Conservation (phyloP, 78 protist species). For the Corallochytrium limacisporum region DNA sequence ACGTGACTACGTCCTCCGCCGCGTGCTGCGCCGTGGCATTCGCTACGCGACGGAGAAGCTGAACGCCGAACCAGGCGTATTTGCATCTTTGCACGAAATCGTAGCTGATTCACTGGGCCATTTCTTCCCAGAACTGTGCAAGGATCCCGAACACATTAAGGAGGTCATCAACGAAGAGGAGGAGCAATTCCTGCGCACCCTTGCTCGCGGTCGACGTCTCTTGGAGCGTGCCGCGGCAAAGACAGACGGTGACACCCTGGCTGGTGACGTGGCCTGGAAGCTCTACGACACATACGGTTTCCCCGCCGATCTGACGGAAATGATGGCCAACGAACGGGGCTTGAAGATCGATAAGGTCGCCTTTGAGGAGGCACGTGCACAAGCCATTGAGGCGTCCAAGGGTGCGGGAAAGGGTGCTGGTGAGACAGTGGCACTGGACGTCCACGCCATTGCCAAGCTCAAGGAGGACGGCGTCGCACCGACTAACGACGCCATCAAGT, state of each 20-base stretch:
- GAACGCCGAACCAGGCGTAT: slow-evolving; percentile 67
- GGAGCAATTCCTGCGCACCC: slow-evolving; percentile 40
- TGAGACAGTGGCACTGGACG: not conserved
- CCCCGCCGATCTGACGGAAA: slow-evolving; percentile 79
- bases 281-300: slow-evolving; percentile 88
- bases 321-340: slow-evolving; percentile 85
- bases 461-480: slow-evolving; percentile 3
- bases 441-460: slow-evolving; percentile 6
- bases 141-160: slow-evolving; percentile 6
- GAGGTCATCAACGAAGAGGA: slow-evolving; percentile 72
- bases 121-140: slow-evolving; percentile 64
- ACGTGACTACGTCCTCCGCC: slow-evolving; percentile 73
- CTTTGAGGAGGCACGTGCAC: slow-evolving; percentile 28
- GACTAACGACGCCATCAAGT: slow-evolving; percentile 73
- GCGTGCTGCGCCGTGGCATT: slow-evolving; percentile 86
- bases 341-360: slow-evolving; percentile 53
- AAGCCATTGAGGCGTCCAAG: slow-evolving; percentile 12
- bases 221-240: slow-evolving; percentile 36
- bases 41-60: slow-evolving; percentile 44
- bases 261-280: slow-evolving; percentile 52
- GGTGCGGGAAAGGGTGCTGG: not conserved
- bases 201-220: slow-evolving; percentile 44
- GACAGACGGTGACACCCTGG: slow-evolving; percentile 5
- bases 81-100: slow-evolving; percentile 11
- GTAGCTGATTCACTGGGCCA: slow-evolving; percentile 18